Evolutionary conservation across 352 stramenopile genomes (phyloP).

Genomic region (Phytophthora agathidicida): DNA sequence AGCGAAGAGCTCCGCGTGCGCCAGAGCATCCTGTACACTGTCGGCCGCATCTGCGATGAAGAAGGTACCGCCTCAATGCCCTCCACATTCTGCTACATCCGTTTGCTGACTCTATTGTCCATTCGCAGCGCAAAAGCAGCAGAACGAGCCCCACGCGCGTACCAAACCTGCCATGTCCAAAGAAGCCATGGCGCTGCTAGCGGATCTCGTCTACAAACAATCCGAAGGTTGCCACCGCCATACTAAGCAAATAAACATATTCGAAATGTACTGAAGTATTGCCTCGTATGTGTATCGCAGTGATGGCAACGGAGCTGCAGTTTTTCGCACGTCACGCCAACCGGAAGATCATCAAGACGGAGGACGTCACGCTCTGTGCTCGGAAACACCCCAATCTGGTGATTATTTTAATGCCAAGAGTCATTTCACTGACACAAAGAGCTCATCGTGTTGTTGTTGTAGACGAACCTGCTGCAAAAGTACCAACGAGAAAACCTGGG

Average conservation of each 20-base stretch:
- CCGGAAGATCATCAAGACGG: slow-evolving; percentile 74
- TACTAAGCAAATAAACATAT: neutral
- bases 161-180: slow-evolving; percentile 58
- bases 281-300: slow-evolving; percentile 26
- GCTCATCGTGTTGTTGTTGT: too few species aligned
- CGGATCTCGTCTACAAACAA: slow-evolving; percentile 70
- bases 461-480: slow-evolving; percentile 63
- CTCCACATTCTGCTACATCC: neutral
- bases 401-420: neutral
- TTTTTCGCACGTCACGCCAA: slow-evolving; percentile 77
- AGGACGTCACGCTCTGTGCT: slow-evolving; percentile 71
- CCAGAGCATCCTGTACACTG: slow-evolving; percentile 69
- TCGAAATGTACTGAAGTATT: neutral
- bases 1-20: slow-evolving; percentile 75
- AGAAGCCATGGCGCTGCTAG: slow-evolving; percentile 66
- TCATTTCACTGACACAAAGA: neutral
- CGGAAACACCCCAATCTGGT: slow-evolving; percentile 71
- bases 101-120: neutral
- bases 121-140: slow-evolving; percentile 56
- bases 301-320: slow-evolving; percentile 77
- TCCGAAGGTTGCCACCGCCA: slow-evolving; percentile 43
- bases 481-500: slow-evolving; percentile 59
- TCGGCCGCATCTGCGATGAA: slow-evolving; percentile 72
- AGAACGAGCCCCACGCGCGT: slow-evolving; percentile 46
- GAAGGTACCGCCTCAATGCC: slow-evolving; percentile 36